phyloP scores from a whole-genome alignment of 2,329 filamentous ascomycete species.

The Alternaria sp. region DNA sequence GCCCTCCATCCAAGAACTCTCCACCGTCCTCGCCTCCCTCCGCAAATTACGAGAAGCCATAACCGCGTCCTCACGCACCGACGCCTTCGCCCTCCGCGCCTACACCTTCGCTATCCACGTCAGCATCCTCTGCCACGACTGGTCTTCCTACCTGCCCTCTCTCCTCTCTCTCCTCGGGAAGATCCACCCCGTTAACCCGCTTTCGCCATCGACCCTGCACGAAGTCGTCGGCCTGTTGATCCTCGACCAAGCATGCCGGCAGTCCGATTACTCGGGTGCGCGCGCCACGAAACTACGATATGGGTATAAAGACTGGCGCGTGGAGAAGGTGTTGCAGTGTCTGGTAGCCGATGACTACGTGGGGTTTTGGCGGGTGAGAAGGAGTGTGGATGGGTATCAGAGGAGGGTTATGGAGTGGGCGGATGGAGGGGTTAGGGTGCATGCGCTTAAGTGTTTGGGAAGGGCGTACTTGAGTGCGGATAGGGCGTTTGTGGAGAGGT shows the following conservation, averaged over 20 bases:
- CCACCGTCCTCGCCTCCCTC: constrained; percentile 79
- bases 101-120: constrained; percentile 92
- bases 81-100: constrained; percentile 83
- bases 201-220: constrained; percentile 74
- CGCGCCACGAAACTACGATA: constrained; percentile 69
- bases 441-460: constrained; percentile 86
- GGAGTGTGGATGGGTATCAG: constrained; percentile 79
- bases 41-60: constrained; percentile 92
- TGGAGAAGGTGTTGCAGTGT: constrained; percentile 72
- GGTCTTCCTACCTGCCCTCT: constrained; percentile 88
- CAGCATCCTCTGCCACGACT: constrained; percentile 79
- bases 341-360: constrained; percentile 84
- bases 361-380: constrained; percentile 73
- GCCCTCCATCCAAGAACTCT: constrained; percentile 62
- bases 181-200: constrained; percentile 71
- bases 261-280: constrained; percentile 75
- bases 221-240: constrained; percentile 84
- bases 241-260: constrained; percentile 86
- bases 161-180: constrained; percentile 76
- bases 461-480: constrained; percentile 80
- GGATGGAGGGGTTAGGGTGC: constrained; percentile 73
- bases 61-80: constrained; percentile 74
- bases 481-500: constrained; percentile 69
- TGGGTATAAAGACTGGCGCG: constrained; percentile 67
- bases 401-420: constrained; percentile 82